These are phyloP conservation scores for Sarocladiaceae sp. DNA, from an alignment of 2,329 filamentous ascomycete genomes.

Conservation along the genomic window DNA sequence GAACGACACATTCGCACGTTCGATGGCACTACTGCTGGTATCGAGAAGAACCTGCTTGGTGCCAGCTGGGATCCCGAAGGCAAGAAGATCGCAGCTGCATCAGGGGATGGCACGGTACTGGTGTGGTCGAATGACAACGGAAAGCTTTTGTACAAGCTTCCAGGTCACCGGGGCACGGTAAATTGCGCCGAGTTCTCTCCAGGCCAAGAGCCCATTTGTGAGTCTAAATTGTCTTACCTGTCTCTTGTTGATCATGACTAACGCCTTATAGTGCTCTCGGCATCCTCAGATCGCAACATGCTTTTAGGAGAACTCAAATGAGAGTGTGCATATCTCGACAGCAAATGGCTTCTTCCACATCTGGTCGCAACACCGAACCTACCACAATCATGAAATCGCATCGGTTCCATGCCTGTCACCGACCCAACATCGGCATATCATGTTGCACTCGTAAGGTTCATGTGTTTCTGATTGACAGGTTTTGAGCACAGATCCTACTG, in stretches of 20 bases:
- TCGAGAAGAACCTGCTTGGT: constrained; percentile 88
- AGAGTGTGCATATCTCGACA: too few species aligned
- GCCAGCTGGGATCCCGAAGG: constrained; percentile 88
- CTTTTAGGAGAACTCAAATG: constrained; percentile 71
- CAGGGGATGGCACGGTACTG: constrained; percentile 84
- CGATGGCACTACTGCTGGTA: constrained; percentile 80
- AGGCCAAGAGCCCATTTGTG: constrained; percentile 79
- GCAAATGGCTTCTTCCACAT: too few species aligned
- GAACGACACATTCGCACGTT: constrained; percentile 83
- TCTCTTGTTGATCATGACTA: constrained; percentile 20
- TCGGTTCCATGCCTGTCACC: background rate
- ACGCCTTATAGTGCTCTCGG: constrained; percentile 69
- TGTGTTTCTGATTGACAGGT: constrained; percentile 1
- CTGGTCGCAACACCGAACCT: background rate
- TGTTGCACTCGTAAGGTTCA: background rate
- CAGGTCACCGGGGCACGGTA: constrained; percentile 90
- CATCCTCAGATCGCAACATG: constrained; percentile 82
- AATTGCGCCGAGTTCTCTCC: constrained; percentile 93
- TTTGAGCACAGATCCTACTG: background rate
- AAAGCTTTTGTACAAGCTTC: constrained; percentile 90
- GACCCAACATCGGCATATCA: background rate
- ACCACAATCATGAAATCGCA: constrained; percentile 38
- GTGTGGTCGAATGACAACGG: constrained; percentile 88
- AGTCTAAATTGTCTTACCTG: constrained; percentile 36
- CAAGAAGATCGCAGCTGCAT: constrained; percentile 82